Evolutionary conservation across 768 basidiomycete genomes (phyloP), one percentile per base, ranked within the genome.

Genomic region (Agrocybe pediades): DNA sequence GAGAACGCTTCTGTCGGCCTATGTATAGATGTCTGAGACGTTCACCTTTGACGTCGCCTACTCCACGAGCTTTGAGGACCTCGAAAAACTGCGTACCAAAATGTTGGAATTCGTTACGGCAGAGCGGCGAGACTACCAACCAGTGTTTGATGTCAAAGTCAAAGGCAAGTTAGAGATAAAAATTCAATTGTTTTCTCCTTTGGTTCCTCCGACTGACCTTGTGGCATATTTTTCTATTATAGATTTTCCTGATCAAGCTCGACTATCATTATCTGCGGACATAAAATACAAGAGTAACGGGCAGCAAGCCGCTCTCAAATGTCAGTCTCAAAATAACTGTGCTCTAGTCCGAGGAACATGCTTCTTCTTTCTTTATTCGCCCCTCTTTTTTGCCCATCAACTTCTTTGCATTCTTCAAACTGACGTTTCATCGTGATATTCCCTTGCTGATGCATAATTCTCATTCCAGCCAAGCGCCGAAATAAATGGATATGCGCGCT

Each of bases 401-500:
- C 11, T 36, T 36, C n/a, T 5, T 30, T 30, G 4, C 47, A 3
- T n/a, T 19, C 20, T n/a, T 26, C 43, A 20, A 20, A 47, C 30
- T 15, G 24, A 23, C 41, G 30, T 44, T 54, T 41, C 13, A 44
- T 45, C 46, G 53, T 20, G 33, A 23, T 54, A 29, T 50, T 62
- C 19, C 61, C 55, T 48, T 23, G 13, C 20, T 26, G 11, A 25
- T 41, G n/a, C 23, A 23, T 41, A 42, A 57, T 53, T 49, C 54
- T 36, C 11, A 36, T 26, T 41, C 30, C 41, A 85, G 86, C 86
- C 1, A 85, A 87, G 69, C 81, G 92, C 50, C 82, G 91, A 29
- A 95, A 95, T 75, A 95, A 92, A 71, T 95, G 92, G 92, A 81
- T 95, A 40, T 95, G 92, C 68, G 88, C 89, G 15, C 76, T 97